Conservation (phyloP, 2,329 filamentous ascomycete genomes). For the Epichloe festucae region DNA sequence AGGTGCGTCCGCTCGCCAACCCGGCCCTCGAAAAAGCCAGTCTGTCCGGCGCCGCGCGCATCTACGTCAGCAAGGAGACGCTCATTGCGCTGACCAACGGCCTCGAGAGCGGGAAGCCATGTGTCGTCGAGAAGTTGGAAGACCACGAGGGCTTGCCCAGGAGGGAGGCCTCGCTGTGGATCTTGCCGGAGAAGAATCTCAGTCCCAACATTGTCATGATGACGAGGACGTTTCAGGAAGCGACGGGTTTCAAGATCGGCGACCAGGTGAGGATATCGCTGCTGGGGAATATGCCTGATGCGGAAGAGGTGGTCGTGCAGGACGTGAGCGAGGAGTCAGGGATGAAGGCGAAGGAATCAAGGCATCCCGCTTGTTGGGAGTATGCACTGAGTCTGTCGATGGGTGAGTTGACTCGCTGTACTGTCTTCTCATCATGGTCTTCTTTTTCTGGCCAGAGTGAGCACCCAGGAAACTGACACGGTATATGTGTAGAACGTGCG, state of each 20-base stretch:
- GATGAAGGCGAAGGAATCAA: conserved; percentile 16
- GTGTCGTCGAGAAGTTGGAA: conserved; percentile 25
- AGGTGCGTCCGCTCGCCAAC: conserved; percentile 29
- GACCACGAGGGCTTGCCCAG: conserved; percentile 11
- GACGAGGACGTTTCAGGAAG: conserved; percentile 59
- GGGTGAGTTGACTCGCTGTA: conserved; percentile 12
- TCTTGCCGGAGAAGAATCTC: conserved; percentile 44
- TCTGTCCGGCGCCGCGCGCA: conserved; percentile 29
- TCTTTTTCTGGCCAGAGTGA: not conserved
- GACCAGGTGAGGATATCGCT: conserved; percentile 52
- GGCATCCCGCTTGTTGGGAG: conserved; percentile 24
- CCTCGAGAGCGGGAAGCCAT: conserved; percentile 29
- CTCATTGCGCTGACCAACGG: conserved; percentile 30
- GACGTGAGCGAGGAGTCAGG: conserved; percentile 37
- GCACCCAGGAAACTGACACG: not conserved
- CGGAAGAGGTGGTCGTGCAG: conserved; percentile 44
- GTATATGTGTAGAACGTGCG: conserved; percentile 34
- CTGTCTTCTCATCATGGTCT: too few species aligned
- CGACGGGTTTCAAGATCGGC: conserved; percentile 58
- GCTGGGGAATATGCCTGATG: conserved; percentile 37
- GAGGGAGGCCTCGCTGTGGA: conserved; percentile 37
- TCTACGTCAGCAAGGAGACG: conserved; percentile 35
- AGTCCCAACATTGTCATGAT: conserved; percentile 57
- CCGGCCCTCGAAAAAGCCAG: conserved; percentile 28
- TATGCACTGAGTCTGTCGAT: conserved; percentile 20